Conservation (phyloP, 306 rosid species). For the Casuarina cunninghamiana region DNA sequence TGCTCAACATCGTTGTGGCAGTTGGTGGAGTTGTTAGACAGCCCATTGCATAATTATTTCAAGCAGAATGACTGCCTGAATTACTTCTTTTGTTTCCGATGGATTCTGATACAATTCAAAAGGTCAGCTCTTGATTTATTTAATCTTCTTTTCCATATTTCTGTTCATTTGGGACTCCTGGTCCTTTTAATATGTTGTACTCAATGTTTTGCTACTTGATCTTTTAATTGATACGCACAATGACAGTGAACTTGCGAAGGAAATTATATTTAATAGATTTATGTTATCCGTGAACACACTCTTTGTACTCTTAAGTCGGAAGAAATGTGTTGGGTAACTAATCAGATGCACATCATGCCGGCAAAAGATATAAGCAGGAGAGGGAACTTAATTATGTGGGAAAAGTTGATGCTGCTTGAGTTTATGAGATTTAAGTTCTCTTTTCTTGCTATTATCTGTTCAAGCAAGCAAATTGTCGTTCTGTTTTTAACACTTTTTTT, state of each 20-base stretch:
- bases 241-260: background rate
- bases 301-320: background rate
- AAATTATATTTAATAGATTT: background rate
- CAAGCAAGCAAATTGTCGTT: background rate
- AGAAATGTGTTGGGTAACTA: background rate
- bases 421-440: background rate
- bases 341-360: background rate
- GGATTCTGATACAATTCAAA: slow-evolving; percentile 96
- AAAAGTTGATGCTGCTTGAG: background rate
- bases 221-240: background rate
- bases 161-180: background rate
- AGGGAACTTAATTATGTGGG: background rate
- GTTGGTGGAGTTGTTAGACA: slow-evolving; percentile 95
- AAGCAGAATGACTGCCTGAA: slow-evolving; percentile 89
- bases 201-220: background rate
- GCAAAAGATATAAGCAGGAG: background rate
- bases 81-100: slow-evolving; percentile 98
- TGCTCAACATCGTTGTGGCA: slow-evolving; percentile 42
- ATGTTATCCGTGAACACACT: background rate
- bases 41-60: slow-evolving; percentile 86
- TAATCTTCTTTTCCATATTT: background rate
- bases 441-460: background rate
- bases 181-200: background rate
- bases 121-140: slow-evolving; percentile 51
- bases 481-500: background rate